Percentiles rank a stretch among this genome's conserved stretches.
Conservation (phyloP, 306 rosid genomes). For the Trifolium subterraneum region DNA sequence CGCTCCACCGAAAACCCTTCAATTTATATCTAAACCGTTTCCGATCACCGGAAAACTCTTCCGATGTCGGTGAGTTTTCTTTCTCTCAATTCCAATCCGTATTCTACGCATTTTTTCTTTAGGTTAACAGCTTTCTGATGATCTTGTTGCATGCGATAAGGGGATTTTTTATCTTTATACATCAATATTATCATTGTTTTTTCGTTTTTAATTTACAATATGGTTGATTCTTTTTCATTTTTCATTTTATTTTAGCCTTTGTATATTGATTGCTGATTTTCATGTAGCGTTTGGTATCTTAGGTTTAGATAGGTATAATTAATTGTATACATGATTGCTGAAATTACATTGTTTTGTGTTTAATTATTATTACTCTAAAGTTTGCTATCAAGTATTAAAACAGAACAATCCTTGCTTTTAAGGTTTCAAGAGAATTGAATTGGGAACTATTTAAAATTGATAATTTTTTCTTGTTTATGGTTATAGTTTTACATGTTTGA, state of each 20-base stretch:
- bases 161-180: neutral
- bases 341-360: slow-evolving; percentile 22
- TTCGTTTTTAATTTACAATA: neutral
- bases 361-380: neutral
- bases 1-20: slow-evolving; percentile 28
- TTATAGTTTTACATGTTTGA: slow-evolving; percentile 15
- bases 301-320: slow-evolving; percentile 18
- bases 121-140: slow-evolving; percentile 6
- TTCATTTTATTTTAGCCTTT: neutral
- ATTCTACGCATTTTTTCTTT: neutral
- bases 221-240: neutral
- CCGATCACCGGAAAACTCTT: slow-evolving; percentile 12
- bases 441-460: neutral
- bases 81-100: neutral
- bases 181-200: neutral
- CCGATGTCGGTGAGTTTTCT: slow-evolving; percentile 56
- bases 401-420: neutral
- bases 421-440: slow-evolving; percentile 17
- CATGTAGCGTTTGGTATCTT: neutral
- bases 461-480: slow-evolving; percentile 1
- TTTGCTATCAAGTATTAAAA: slow-evolving; percentile 5
- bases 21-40: slow-evolving; percentile 23
- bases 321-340: slow-evolving; percentile 9
- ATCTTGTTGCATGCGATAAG: slow-evolving; percentile 1
- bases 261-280: slow-evolving; percentile 16